phyloP scores from a whole-genome alignment of 164 flowering plant species.

The Macadamia tetraphylla region DNA sequence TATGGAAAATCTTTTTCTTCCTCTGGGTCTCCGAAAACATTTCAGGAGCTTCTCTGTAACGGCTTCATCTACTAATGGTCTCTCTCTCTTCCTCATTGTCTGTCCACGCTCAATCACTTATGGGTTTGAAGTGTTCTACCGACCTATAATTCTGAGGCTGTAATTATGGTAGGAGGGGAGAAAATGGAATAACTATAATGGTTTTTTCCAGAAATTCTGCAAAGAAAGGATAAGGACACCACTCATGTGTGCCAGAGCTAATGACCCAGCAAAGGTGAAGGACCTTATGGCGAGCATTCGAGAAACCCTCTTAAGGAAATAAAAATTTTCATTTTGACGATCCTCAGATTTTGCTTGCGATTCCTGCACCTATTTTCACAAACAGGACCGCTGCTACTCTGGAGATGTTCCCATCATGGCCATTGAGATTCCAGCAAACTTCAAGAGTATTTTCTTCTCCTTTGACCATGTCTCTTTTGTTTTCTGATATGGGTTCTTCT shows the following conservation, averaged over 20 bases:
- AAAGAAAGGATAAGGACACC: too few relatives aligned
- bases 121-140: too few relatives aligned
- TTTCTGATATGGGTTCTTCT: not conserved
- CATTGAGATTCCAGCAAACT: conserved; percentile 66
- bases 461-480: conserved; percentile 27
- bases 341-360: conserved; percentile 40
- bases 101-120: not conserved
- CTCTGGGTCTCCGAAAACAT: conserved; percentile 24
- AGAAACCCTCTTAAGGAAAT: not conserved
- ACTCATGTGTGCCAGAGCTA: too few relatives aligned
- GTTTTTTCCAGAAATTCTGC: too few relatives aligned
- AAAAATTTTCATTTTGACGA: conserved; percentile 23
- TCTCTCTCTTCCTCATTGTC: not conserved
- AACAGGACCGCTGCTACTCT: conserved; percentile 78
- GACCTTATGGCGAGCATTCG: too few relatives aligned
- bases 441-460: conserved; percentile 40
- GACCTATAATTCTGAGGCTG: too few relatives aligned
- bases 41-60: conserved; percentile 33
- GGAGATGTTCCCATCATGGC: conserved; percentile 97
- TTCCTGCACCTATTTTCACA: conserved; percentile 71
- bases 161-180: too few relatives aligned
- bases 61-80: conserved; percentile 42
- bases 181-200: too few relatives aligned
- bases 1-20: conserved; percentile 33
- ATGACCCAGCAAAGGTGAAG: too few relatives aligned